phyloP scores from a whole-genome alignment of 2,329 filamentous ascomycete species.

The Pseudogymnoascus sp. region DNA sequence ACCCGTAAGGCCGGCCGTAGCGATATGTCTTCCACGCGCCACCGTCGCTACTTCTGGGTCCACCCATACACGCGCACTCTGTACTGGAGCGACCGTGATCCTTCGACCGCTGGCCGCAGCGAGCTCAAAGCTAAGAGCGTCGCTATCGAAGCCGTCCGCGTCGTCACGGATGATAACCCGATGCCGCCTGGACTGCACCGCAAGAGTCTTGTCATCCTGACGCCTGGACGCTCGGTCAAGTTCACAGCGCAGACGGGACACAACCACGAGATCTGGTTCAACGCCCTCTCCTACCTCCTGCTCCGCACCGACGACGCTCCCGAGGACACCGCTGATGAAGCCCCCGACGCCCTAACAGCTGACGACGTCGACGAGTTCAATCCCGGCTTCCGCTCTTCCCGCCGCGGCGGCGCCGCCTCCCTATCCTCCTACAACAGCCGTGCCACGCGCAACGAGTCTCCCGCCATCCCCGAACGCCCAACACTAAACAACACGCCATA shows the following conservation, averaged over 20 bases:
- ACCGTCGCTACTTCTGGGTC: conserved; percentile 97
- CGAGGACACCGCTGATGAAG: conserved; percentile 49
- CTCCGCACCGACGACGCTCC: conserved; percentile 60
- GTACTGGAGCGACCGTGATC: conserved; percentile 93
- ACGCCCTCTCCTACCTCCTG: conserved; percentile 86
- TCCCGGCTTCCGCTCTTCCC: conserved; percentile 41
- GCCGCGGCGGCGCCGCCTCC: conserved; percentile 52
- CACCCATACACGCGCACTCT: conserved; percentile 94
- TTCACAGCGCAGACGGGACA: conserved; percentile 92
- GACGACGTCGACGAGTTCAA: conserved; percentile 77
- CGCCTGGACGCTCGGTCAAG: conserved; percentile 80
- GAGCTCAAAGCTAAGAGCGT: conserved; percentile 83
- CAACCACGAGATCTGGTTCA: conserved; percentile 97
- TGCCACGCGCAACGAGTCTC: conserved; percentile 58
- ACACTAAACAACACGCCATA: conserved; percentile 34
- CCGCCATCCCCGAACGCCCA: conserved; percentile 33
- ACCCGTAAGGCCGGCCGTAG: conserved; percentile 88
- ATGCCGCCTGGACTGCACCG: conserved; percentile 90
- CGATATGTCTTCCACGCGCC: conserved; percentile 80
- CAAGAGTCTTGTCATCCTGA: conserved; percentile 86
- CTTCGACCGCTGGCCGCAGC: conserved; percentile 64
- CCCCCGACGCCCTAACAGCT: conserved; percentile 42
- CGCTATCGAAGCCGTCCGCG: conserved; percentile 82
- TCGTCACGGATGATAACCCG: conserved; percentile 89
- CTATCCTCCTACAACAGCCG: conserved; percentile 75